These are phyloP conservation scores for Diversispora epigaea DNA, from an alignment of 192 early-diverging fungal species.

Conservation along the genomic window DNA sequence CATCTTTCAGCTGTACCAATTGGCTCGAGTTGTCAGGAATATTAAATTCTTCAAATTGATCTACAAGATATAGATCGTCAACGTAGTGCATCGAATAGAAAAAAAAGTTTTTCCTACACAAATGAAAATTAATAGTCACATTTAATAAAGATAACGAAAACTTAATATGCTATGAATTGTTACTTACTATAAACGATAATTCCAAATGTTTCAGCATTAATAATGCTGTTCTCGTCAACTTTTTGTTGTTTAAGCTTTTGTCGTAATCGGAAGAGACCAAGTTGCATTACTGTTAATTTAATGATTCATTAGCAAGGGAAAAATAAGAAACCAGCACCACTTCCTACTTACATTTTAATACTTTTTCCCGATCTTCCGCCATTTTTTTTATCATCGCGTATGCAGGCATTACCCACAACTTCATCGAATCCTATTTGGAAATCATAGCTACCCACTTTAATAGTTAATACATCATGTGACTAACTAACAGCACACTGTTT, in stretches of 20 bases:
- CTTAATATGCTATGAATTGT: not conserved
- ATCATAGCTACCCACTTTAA: not conserved
- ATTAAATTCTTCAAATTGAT: too few relatives aligned
- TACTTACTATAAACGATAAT: conserved; percentile 2
- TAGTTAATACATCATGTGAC: not conserved
- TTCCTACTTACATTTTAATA: not conserved
- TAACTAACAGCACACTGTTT: not conserved
- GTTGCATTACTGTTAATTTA: conserved; percentile 9
- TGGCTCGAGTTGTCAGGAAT: too few relatives aligned
- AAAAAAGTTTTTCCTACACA: too few relatives aligned
- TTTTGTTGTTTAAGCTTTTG: not conserved
- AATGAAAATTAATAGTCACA: too few relatives aligned
- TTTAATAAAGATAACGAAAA: too few relatives aligned
- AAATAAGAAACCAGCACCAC: not conserved
- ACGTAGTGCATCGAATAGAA: too few relatives aligned
- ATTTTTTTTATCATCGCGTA: conserved; percentile 3
- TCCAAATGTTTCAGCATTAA: not conserved
- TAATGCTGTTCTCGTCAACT: not conserved
- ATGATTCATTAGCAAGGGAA: not conserved
- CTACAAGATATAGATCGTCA: too few relatives aligned
- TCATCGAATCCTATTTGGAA: not conserved
- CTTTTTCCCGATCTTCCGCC: not conserved
- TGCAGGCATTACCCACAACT: not conserved
- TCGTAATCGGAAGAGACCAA: not conserved
- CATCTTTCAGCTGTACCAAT: too few relatives aligned